A percentile compares a stretch with the other conserved stretches of the same genome.
Conservation (phyloP, 331 rosid genomes). For the Dryas integrifolia region DNA sequence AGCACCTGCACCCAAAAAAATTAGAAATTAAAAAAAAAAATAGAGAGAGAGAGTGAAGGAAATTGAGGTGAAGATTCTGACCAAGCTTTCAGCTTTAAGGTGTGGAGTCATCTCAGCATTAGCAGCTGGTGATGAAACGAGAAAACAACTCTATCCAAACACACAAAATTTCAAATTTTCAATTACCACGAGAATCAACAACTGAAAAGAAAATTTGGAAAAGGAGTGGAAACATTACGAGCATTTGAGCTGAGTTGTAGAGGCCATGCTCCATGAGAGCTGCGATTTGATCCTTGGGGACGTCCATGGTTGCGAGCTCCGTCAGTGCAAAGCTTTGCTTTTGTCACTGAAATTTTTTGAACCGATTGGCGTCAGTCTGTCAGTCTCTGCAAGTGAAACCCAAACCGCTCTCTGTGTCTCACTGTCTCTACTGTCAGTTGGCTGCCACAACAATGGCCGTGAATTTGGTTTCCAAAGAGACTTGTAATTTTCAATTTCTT, state of each 20-base stretch:
- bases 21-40: not conserved
- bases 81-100: constrained; percentile 91
- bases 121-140: constrained; percentile 89
- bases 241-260: constrained; percentile 91
- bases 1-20: constrained; percentile 50
- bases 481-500: not conserved
- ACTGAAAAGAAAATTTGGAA: constrained; percentile 13
- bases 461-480: not conserved
- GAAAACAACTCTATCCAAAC: constrained; percentile 69
- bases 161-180: not conserved
- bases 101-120: constrained; percentile 70
- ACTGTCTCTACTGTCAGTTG: not conserved
- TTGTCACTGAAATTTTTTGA: constrained; percentile 4
- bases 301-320: constrained; percentile 55
- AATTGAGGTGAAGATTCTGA: constrained; percentile 31
- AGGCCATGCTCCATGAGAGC: constrained; percentile 84
- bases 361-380: not conserved
- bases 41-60: not conserved
- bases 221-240: constrained; percentile 41
- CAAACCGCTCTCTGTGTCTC: not conserved
- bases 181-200: not conserved
- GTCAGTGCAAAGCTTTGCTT: constrained; percentile 14
- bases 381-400: not conserved
- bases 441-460: not conserved
- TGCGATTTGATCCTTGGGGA: constrained; percentile 91